A percentile compares a stretch with the other conserved stretches of the same genome.
phyloP scores from a whole-genome alignment of 1,139 yeast genomes.

The Pichia terricola region DNA sequence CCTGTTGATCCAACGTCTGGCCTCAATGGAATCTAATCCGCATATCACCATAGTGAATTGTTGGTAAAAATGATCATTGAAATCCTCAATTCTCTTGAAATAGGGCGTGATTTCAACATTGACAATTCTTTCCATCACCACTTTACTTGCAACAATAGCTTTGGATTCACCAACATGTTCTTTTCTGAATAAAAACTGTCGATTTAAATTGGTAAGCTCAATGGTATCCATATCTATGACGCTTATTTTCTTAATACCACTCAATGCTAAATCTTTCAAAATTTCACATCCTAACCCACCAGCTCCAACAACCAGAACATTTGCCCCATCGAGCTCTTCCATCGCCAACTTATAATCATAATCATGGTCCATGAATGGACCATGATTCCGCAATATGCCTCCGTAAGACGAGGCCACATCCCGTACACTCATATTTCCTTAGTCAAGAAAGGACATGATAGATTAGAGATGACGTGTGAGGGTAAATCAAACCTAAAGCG shows the following conservation, averaged over 20 bases:
- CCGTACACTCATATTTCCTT: too few species aligned
- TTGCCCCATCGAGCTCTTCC: constrained; percentile 25
- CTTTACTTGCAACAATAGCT: constrained; percentile 69
- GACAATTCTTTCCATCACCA: constrained; percentile 39
- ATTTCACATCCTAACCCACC: constrained; percentile 97
- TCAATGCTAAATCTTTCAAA: constrained; percentile 68
- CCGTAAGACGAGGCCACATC: background rate
- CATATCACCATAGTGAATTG: constrained; percentile 71
- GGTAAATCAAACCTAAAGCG: too few species aligned
- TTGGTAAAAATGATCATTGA: constrained; percentile 51
- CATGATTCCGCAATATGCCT: constrained; percentile 5
- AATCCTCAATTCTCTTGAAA: constrained; percentile 66
- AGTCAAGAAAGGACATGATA: too few species aligned
- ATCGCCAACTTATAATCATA: constrained; percentile 18
- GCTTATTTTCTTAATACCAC: constrained; percentile 67
- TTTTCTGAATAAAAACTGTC: constrained; percentile 82
- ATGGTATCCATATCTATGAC: constrained; percentile 95
- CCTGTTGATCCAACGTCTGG: constrained; percentile 86
- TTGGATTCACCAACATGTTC: constrained; percentile 73
- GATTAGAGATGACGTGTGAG: too few species aligned
- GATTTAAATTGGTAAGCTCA: constrained; percentile 80
- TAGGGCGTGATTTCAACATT: constrained; percentile 44
- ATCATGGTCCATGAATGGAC: constrained; percentile 24
- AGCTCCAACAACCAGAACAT: constrained; percentile 67
- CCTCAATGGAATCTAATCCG: constrained; percentile 85